These are phyloP conservation scores for Metschnikowia cerradonensis DNA, from an alignment of 805 yeast genomes.

Conservation along the genomic window DNA sequence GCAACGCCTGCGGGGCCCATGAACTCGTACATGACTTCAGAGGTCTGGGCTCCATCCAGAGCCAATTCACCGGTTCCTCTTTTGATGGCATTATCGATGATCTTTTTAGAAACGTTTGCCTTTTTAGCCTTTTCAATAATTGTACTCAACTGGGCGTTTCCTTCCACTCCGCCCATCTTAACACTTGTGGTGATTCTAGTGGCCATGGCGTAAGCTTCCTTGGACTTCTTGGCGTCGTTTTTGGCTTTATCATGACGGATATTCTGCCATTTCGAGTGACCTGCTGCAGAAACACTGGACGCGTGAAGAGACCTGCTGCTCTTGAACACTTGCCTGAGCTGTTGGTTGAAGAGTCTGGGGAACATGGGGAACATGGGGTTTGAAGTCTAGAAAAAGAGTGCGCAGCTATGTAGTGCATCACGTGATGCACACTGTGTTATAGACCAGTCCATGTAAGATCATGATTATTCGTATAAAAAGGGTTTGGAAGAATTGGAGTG, in stretches of 20 bases:
- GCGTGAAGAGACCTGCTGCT: slow-evolving; percentile 14
- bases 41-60: slow-evolving; percentile 40
- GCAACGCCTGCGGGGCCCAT: slow-evolving; percentile 92
- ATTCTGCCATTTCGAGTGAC: slow-evolving; percentile 95
- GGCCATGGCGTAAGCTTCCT: slow-evolving; percentile 66
- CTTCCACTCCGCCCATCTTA: slow-evolving; percentile 65
- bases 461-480: too few relatives aligned
- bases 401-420: neutral
- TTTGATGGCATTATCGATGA: slow-evolving; percentile 81
- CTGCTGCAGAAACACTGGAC: slow-evolving; percentile 40
- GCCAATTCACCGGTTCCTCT: slow-evolving; percentile 72
- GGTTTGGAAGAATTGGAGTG: too few relatives aligned
- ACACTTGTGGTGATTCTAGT: slow-evolving; percentile 73
- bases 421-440: neutral
- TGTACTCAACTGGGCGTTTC: slow-evolving; percentile 59
- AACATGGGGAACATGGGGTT: slow-evolving; percentile 1
- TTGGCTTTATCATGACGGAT: slow-evolving; percentile 93
- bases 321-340: neutral
- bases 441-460: too few relatives aligned
- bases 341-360: neutral
- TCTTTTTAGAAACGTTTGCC: slow-evolving; percentile 74
- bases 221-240: slow-evolving; percentile 76
- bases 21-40: slow-evolving; percentile 70
- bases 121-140: slow-evolving; percentile 76
- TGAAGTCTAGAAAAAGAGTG: neutral